phyloP scores from a whole-genome alignment of 306 rosid species.

The Ormosia emarginata region DNA sequence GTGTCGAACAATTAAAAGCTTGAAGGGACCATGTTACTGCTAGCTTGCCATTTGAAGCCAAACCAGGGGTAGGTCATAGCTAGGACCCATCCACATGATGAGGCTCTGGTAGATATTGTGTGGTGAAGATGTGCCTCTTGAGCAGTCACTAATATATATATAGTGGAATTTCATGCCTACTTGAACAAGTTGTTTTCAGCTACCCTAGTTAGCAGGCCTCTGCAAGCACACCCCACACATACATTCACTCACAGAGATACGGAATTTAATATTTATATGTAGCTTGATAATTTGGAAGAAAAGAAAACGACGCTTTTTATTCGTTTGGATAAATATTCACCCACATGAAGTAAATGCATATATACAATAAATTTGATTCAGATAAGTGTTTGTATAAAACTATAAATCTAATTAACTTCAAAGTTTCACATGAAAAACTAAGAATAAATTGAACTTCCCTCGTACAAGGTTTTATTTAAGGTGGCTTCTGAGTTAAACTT shows the following conservation, averaged over 20 bases:
- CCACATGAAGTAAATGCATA: background rate
- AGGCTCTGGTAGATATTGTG: constrained; percentile 1
- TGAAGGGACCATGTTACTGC: constrained; percentile 23
- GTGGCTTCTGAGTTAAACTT: background rate
- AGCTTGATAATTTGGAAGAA: background rate
- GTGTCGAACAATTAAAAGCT: constrained; percentile 14
- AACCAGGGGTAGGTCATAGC: constrained; percentile 30
- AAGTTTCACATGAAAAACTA: background rate
- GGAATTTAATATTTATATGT: constrained; percentile 24
- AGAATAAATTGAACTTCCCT: background rate
- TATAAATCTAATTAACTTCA: background rate
- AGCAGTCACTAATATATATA: constrained; percentile 3
- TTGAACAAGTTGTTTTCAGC: constrained; percentile 23
- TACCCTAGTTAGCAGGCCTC: constrained; percentile 14
- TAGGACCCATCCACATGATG: constrained; percentile 29
- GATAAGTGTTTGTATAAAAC: background rate
- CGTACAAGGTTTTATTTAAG: background rate
- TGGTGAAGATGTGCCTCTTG: constrained; percentile 19
- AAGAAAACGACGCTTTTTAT: constrained; percentile 18
- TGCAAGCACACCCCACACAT: background rate
- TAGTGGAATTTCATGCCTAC: constrained; percentile 27
- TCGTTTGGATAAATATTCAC: background rate
- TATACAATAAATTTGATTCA: background rate
- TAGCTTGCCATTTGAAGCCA: constrained; percentile 20
- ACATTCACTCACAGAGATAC: constrained; percentile 34